Evolutionary conservation across 768 basidiomycete genomes (phyloP), one percentile per base, ranked within the genome.

Genomic region (Cystofilobasidium capitatum): DNA sequence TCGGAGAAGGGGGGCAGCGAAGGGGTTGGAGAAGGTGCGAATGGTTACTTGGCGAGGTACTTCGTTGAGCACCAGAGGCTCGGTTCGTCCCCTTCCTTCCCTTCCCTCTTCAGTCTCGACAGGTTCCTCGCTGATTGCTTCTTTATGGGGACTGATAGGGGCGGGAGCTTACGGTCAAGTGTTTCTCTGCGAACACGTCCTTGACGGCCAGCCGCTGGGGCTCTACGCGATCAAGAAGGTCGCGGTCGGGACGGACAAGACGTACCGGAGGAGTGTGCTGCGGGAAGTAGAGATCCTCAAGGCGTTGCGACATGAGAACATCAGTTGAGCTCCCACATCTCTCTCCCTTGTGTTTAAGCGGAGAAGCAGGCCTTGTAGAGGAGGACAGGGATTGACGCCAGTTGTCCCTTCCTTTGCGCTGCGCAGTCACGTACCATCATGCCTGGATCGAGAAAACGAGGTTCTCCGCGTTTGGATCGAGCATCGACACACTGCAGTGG

Each of bases 91-190:
- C 29, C 29, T 29, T n/a, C 55, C 16, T 29, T 29, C 24, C 7
- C 17, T 35, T 57, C 22, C 55, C 29, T 10, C 24, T 26, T 7
- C 10, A 10, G 17, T 10, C 29, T 37, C 33, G 17, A 36, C 58
- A 33, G 16, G 16, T 24, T 36, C 58, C n/a, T 36, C 58, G 36
- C 40, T 8, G 26, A 24, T 24, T 60, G 8, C 36, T 39, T 6
- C n/a, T 12, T 22, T 10, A 20, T 35, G 31, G 16, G 29, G 5
- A n/a, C n/a, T n/a, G n/a, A n/a, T 39, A 29, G 44, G 26, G 9
- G 58, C 96, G 89, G 93, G 93, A 49, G 92, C 92, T 0, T 91
- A 91, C 73, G 93, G 94, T 1, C 87, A 82, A 31, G 93, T 98
- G 0, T 96, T 81, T 74, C 80, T 94, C 3, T 93, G 71, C 47